Conservation (phyloP, 345 rosid genomes). For the Lepidium africanum region DNA sequence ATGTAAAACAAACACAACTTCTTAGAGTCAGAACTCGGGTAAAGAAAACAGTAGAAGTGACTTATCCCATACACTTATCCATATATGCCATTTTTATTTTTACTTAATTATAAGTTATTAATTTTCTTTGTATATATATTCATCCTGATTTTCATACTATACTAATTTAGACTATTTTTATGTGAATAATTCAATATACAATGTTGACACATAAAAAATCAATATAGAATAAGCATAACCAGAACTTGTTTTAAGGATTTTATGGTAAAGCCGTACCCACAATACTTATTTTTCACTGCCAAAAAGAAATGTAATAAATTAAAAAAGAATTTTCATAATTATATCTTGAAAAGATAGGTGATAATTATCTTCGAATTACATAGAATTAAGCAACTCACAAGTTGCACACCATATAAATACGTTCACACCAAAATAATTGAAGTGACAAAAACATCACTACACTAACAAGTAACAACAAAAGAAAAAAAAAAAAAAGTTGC, state of each 20-base stretch:
- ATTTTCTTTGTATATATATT: neutral
- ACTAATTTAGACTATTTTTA: too few species aligned
- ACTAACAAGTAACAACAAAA: neutral
- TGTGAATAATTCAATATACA: too few species aligned
- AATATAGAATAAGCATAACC: too few species aligned
- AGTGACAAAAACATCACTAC: neutral
- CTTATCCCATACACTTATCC: neutral
- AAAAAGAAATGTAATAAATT: neutral
- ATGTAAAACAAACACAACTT: too few species aligned
- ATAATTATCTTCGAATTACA: neutral
- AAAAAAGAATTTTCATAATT: neutral
- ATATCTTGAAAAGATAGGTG: neutral
- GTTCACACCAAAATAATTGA: neutral
- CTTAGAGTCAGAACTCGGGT: too few species aligned
- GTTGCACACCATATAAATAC: neutral
- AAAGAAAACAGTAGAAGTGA: too few species aligned
- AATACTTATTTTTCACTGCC: neutral
- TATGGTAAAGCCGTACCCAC: neutral
- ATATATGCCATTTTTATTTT: neutral
- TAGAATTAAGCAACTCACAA: neutral
- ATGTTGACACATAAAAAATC: too few species aligned
- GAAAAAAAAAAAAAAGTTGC: neutral
- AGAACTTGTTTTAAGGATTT: neutral
- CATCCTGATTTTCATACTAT: neutral
- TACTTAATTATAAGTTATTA: neutral